phyloP scores from a whole-genome alignment of 768 basidiomycete species.

The Russula vinacea region DNA sequence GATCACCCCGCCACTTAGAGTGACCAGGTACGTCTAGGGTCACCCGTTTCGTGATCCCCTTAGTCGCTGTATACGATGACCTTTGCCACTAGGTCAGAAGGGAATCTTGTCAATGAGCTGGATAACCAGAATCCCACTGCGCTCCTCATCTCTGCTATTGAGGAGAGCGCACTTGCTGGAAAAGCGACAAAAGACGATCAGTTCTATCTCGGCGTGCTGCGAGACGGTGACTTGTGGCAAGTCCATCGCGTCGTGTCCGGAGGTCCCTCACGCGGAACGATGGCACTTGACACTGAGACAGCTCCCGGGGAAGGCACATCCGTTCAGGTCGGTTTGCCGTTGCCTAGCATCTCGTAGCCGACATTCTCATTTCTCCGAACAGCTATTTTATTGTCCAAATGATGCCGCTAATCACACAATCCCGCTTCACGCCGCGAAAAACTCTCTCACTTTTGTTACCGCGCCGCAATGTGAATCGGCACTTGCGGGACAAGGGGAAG shows the following conservation, averaged over 20 bases:
- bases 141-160: slow-evolving; percentile 55
- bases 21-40: slow-evolving; percentile 47
- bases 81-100: slow-evolving; percentile 54
- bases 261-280: slow-evolving; percentile 64
- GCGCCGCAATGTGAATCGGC: not conserved
- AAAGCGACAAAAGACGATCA: slow-evolving; percentile 15
- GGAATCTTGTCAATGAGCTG: slow-evolving; percentile 65
- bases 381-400: slow-evolving; percentile 18
- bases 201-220: slow-evolving; percentile 19
- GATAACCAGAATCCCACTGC: slow-evolving; percentile 58
- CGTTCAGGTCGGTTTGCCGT: slow-evolving; percentile 46
- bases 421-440: not conserved
- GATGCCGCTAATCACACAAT: not conserved
- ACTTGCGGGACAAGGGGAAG: slow-evolving; percentile 3
- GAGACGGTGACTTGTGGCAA: slow-evolving; percentile 11
- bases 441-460: slow-evolving; percentile 10
- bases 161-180: slow-evolving; percentile 39
- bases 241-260: slow-evolving; percentile 56
- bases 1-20: slow-evolving; percentile 46
- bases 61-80: not conserved
- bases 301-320: not conserved
- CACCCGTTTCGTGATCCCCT: not conserved
- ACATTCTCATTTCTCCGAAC: not conserved
- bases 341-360: not conserved
- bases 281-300: slow-evolving; percentile 33